Evolutionary conservation across 2,329 filamentous ascomycete genomes (phyloP), one percentile per base, ranked within the genome.

Genomic region (Didymella glomerata): DNA sequence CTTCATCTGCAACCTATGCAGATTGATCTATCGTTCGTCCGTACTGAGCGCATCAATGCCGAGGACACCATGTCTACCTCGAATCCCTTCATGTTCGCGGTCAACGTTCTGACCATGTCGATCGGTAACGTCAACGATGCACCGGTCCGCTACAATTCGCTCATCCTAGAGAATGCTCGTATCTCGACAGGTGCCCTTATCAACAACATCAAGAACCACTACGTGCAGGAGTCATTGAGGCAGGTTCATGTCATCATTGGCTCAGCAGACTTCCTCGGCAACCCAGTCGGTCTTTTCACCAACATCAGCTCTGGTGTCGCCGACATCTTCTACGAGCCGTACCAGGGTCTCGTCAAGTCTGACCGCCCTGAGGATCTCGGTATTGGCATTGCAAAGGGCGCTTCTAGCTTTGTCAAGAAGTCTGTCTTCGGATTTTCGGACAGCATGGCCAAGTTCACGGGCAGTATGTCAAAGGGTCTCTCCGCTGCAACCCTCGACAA

Each of bases 41-140:
- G 95, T 20, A 99, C 95, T 0, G 95, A 99, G 77, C 88, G 93
- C 11, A 90, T 99, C 79, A 99, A 99, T 65, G 94, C 92, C 2
- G 94, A 98, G 76, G 93, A 98, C 76, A 96, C 95, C 68, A 90
- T 93, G 46, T 92, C 92, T 46, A 81, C 80, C 14, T 92, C 92
- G 41, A 99, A 97, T 73, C 96, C 96, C 0, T 85, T 99, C 76
- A 98, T 98, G 93, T 99, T 98, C 81, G 93, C 97, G 75, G 88
- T 98, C 76, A 98, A 99, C 73, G 92, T 98, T 67, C 88, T 99
- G 82, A 98, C 96, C 0, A 99, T 99, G 95, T 96, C 95, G 14
- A 95, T 99, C 71, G 95, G 95, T 64, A 99, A 99, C 71, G 92
- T 99, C 82, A 99, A 99, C 71, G 96, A 99, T 78, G 95, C 95